Base-by-base conservation (phyloP, 2,329 filamentous ascomycete genomes). In the Diplocarpon mali region DNA sequence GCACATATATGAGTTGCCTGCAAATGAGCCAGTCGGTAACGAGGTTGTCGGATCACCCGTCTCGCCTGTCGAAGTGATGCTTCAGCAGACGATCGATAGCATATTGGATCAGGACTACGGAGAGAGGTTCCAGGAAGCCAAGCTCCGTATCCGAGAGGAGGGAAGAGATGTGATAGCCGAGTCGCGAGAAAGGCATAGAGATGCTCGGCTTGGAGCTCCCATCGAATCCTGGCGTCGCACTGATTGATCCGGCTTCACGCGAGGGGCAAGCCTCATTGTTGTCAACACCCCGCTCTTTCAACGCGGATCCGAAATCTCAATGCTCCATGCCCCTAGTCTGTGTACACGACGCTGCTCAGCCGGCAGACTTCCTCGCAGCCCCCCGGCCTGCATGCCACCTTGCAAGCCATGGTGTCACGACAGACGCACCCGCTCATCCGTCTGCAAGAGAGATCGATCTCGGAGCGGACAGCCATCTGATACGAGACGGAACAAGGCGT, bases 81-180 rank as follows among this genome's bases (percentile, higher is more conserved):
- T 40, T 14, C 37, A 40, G 29, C 35, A 44, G 30, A 38, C 42
- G 12, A 44, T 39, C 17, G 42, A 44, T 29, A 34, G 37, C 15
- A 44, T 44, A 27, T 17, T 44, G 27, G 29, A 40, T 12, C 30
- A 45, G 28, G 37, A 40, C 14, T 31, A 29, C 17, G 36, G 37
- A 9, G 43, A 42, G 32, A 42, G 32, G 5, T 16, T 35, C 20
- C 38, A 32, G 17, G 38, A 32, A 12, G 13, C 14, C 7, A 24
- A 39, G 4, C n/a, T 15, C 12, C 13, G 38, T 27, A n/a, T 27
- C 11, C 30, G 16, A 8, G 20, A 7, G 4, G 12, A 35, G 13
- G 30, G 30, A 10, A 34, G 16, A 15, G 30, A 35, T 11, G 15
- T 12, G n/a, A 11, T 27, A 20, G 38, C 30, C 8, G 29, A 14